Evolutionary conservation across 2,329 filamentous ascomycete genomes (phyloP).

Genomic region (Xylariaceae sp.): DNA sequence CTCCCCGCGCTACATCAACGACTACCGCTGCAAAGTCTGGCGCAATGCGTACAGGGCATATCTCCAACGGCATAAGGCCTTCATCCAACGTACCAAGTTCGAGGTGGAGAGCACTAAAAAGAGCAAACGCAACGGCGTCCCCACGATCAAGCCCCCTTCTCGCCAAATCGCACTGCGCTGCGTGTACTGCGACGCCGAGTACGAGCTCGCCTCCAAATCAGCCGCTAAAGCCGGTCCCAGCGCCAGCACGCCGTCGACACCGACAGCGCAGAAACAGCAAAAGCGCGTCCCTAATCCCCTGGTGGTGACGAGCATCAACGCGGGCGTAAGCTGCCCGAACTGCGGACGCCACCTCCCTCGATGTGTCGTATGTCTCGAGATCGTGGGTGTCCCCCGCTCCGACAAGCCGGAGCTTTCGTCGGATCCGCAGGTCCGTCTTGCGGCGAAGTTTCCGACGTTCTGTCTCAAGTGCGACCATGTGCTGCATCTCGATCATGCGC

Average conservation of each 20-base stretch:
- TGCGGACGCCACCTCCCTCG: slow-evolving; percentile 63
- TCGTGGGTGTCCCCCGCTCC: slow-evolving; percentile 59
- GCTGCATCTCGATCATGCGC: slow-evolving; percentile 60
- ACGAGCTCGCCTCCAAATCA: slow-evolving; percentile 40
- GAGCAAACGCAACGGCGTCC: slow-evolving; percentile 58
- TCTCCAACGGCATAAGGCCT: slow-evolving; percentile 66
- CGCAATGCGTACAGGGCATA: slow-evolving; percentile 66
- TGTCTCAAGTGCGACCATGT: slow-evolving; percentile 65
- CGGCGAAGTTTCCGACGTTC: slow-evolving; percentile 61
- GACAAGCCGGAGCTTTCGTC: slow-evolving; percentile 50
- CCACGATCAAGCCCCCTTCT: slow-evolving; percentile 59
- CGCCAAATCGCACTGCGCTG: slow-evolving; percentile 71
- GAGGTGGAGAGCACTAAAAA: slow-evolving; percentile 69
- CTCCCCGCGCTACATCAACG: slow-evolving; percentile 69
- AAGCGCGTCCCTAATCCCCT: slow-evolving; percentile 46
- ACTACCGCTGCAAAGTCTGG: slow-evolving; percentile 70
- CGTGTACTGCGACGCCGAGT: slow-evolving; percentile 65
- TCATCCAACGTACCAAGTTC: slow-evolving; percentile 71
- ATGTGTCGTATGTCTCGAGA: slow-evolving; percentile 62
- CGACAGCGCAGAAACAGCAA: slow-evolving; percentile 8
- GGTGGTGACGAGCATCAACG: slow-evolving; percentile 51
- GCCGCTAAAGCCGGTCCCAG: slow-evolving; percentile 13
- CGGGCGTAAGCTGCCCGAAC: slow-evolving; percentile 60
- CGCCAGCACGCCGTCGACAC: neutral
- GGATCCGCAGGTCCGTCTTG: slow-evolving; percentile 42